These are phyloP conservation scores for Kregervanrija fluxuum DNA, from an alignment of 805 yeast species.

Conservation along the genomic window DNA sequence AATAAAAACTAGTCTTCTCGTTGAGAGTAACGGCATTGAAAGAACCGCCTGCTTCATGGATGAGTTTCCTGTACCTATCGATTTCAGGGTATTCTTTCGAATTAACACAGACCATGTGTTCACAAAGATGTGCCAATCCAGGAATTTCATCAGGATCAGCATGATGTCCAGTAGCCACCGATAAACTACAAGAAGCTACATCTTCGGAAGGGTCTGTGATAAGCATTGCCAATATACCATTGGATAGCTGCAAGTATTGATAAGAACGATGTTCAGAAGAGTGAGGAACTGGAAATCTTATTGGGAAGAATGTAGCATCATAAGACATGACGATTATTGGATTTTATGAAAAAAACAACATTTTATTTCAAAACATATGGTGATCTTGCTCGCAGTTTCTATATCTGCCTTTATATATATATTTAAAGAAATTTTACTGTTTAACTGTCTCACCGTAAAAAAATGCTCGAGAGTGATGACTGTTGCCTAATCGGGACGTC, in stretches of 20 bases:
- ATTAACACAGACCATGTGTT: conserved; percentile 60
- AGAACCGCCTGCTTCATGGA: conserved; percentile 46
- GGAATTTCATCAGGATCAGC: conserved; percentile 62
- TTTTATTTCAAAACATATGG: too few relatives aligned
- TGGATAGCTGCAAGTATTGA: conserved; percentile 45
- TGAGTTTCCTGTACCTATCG: conserved; percentile 34
- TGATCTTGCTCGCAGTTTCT: too few relatives aligned
- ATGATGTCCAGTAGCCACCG: conserved; percentile 76
- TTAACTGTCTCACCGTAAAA: too few relatives aligned
- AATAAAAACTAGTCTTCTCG: conserved; percentile 57
- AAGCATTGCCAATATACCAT: conserved; percentile 61
- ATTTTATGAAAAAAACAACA: too few relatives aligned
- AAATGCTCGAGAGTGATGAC: too few relatives aligned
- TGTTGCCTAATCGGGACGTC: too few relatives aligned
- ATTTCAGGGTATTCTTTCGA: conserved; percentile 47
- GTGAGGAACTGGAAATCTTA: conserved; percentile 9
- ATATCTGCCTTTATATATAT: too few relatives aligned
- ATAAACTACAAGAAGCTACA: conserved; percentile 59
- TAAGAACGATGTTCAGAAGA: conserved; percentile 29
- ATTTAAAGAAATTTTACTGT: too few relatives aligned
- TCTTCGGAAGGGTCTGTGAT: conserved; percentile 70
- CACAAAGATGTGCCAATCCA: conserved; percentile 89
- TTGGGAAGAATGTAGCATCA: neutral
- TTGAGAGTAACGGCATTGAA: conserved; percentile 66
- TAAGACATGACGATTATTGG: too few relatives aligned